Percentiles rank a stretch among this genome's conserved stretches.
These are phyloP conservation scores for Lasiodiplodia sp. DNA, from an alignment of 2,329 filamentous ascomycete genomes.

Conservation along the genomic window DNA sequence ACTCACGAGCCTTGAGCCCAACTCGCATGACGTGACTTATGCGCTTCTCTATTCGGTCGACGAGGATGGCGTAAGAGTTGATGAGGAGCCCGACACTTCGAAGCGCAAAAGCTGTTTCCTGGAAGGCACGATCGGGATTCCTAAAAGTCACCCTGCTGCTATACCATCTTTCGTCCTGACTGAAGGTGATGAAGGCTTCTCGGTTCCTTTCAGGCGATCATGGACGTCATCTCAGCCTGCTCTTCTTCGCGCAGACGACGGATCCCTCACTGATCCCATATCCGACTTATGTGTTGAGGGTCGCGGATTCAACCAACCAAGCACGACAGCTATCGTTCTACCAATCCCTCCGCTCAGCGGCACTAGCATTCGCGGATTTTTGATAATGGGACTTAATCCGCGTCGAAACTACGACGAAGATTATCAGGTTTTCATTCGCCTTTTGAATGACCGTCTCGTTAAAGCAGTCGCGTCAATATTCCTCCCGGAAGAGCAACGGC, in stretches of 20 bases:
- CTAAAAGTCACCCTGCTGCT: constrained; percentile 8
- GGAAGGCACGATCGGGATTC: constrained; percentile 23
- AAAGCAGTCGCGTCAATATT: constrained; percentile 28
- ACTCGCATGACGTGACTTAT: constrained; percentile 27
- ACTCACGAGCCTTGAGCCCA: constrained; percentile 13
- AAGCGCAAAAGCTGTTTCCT: constrained; percentile 21
- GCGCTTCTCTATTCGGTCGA: constrained; percentile 23
- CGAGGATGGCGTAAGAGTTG: not conserved
- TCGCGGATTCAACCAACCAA: constrained; percentile 19
- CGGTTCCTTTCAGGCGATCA: constrained; percentile 19
- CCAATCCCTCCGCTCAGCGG: constrained; percentile 29
- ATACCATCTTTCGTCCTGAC: constrained; percentile 17
- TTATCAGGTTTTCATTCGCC: constrained; percentile 24
- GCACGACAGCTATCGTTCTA: constrained; percentile 12
- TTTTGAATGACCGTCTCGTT: constrained; percentile 27
- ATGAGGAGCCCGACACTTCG: not conserved
- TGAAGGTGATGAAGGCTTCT: constrained; percentile 17
- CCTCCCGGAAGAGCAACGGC: constrained; percentile 22
- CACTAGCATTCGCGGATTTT: constrained; percentile 24
- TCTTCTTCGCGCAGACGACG: not conserved
- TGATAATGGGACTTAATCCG: constrained; percentile 24
- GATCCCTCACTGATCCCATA: not conserved
- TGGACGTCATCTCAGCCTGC: constrained; percentile 29
- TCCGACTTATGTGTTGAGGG: not conserved
- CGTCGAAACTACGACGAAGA: constrained; percentile 27